phyloP scores from a whole-genome alignment of 2,329 filamentous ascomycete species.

The Xylaria sp. region DNA sequence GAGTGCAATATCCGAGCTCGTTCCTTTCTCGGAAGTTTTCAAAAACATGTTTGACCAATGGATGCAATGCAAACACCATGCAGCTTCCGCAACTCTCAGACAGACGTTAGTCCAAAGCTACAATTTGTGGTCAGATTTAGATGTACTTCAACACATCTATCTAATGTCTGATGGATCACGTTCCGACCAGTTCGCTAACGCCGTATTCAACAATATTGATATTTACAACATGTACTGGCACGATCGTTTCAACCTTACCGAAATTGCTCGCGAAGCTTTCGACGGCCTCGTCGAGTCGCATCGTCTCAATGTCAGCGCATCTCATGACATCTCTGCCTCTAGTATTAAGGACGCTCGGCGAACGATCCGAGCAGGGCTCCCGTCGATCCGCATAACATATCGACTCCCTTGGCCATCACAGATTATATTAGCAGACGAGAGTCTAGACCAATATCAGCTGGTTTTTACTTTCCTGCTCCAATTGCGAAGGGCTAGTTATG shows the following conservation, averaged over 20 bases:
- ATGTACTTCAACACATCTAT: constrained; percentile 74
- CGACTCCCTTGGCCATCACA: constrained; percentile 68
- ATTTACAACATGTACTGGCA: constrained; percentile 67
- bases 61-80: constrained; percentile 75
- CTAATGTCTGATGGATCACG: constrained; percentile 76
- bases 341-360: constrained; percentile 55
- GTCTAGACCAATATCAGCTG: constrained; percentile 70
- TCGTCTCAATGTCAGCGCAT: constrained; percentile 65
- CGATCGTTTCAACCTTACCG: constrained; percentile 81
- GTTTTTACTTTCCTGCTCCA: constrained; percentile 81
- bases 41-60: constrained; percentile 73
- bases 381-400: constrained; percentile 70
- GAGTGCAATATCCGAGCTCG: constrained; percentile 59
- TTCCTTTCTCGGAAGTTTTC: constrained; percentile 78
- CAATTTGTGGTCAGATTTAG: constrained; percentile 67
- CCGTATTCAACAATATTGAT: constrained; percentile 78
- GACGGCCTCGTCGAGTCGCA: constrained; percentile 62
- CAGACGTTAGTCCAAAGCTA: constrained; percentile 71
- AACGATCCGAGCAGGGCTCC: constrained; percentile 66
- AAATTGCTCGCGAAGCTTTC: constrained; percentile 76
- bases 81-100: constrained; percentile 70
- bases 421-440: constrained; percentile 74
- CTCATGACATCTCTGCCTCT: constrained; percentile 46
- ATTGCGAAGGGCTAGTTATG: constrained; percentile 70
- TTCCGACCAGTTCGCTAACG: constrained; percentile 67